Evolutionary conservation across 441 rosid species (phyloP), one percentile per base, ranked within the genome.

Genomic region (Sinapis alba): DNA sequence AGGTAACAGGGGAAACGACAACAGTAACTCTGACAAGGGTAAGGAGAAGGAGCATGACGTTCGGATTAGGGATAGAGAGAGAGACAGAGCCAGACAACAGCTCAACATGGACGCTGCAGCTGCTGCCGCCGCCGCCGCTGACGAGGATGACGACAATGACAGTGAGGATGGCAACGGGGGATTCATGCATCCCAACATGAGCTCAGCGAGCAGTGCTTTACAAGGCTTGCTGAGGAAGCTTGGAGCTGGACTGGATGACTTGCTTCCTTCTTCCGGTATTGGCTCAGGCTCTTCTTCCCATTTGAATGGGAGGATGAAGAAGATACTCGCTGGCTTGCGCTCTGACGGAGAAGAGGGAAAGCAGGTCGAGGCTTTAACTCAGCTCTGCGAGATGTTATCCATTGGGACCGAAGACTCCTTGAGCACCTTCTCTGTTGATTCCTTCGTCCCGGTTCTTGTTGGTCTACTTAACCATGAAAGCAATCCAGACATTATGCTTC

Each of bases 291-390:
- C 98, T 0, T 86, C 96, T 0, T 93, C 97, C 0, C 98, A 93
- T 47, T 93, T 89, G 72, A 88, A 80, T 1, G 87, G 98, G 41
- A 84, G 92, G 77, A 72, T 93, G 78, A 96, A 96, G 93, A 96
- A 96, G 88, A 90, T 96, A 18, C 79, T 96, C n/a, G 81, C 98
- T 1, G 98, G 98, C 24, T 71, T 96, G 86, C 92, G 98, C 11
- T 88, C 97, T 0, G 92, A 93, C 19, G 99, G 97, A 0, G 99
- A 93, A 86, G 99, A 93, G 81, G 97, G 98, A 26, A 96, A 82
- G 83, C 98, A 96, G 77, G 96, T 96, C 76, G 99, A 96, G 84
- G 97, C 99, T 5, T 75, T 96, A 78, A 92, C 98, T 18, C 98
- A 96, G 90, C 92, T 96, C 0, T 88, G 99, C 62, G 98, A 91